A percentile compares a stretch with the other conserved stretches of the same genome.
phyloP scores from a whole-genome alignment of 495 filamentous ascomycete genomes.

The Trichocladium antarcticum region DNA sequence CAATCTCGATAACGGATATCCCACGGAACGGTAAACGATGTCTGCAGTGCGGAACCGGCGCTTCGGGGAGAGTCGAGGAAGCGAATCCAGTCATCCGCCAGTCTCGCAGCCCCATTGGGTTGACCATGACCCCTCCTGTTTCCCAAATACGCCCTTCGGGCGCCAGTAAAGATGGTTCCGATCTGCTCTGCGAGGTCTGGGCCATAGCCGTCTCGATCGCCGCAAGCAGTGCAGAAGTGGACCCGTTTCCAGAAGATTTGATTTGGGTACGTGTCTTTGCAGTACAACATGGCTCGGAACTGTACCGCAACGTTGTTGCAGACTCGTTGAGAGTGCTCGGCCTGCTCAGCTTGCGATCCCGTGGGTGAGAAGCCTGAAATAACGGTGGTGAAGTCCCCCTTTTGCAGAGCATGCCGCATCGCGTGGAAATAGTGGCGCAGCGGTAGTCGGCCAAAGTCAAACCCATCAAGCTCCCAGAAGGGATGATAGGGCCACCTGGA shows the following conservation, averaged over 20 bases:
- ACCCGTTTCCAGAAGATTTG: neutral
- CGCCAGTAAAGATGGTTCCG: neutral
- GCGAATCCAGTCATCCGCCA: neutral
- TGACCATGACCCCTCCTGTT: neutral
- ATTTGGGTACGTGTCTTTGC: neutral
- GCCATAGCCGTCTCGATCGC: neutral
- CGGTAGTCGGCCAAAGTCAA: neutral
- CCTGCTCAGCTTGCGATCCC: neutral
- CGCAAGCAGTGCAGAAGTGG: neutral
- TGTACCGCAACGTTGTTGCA: constrained; percentile 3
- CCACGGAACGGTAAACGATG: neutral
- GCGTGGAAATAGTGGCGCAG: neutral
- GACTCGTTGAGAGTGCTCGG: neutral
- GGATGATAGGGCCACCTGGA: neutral
- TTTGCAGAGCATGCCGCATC: neutral
- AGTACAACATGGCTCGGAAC: constrained; percentile 5
- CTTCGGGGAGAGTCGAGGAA: neutral
- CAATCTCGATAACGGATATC: neutral
- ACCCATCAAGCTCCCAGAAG: constrained; percentile 5
- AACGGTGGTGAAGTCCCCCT: neutral
- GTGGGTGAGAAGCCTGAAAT: neutral
- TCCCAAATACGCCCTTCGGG: neutral
- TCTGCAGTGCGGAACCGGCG: neutral
- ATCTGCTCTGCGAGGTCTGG: neutral
- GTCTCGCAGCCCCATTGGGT: neutral